Conservation (phyloP, 371 early-diverging fungal species). For the Fennellomyces sp. region DNA sequence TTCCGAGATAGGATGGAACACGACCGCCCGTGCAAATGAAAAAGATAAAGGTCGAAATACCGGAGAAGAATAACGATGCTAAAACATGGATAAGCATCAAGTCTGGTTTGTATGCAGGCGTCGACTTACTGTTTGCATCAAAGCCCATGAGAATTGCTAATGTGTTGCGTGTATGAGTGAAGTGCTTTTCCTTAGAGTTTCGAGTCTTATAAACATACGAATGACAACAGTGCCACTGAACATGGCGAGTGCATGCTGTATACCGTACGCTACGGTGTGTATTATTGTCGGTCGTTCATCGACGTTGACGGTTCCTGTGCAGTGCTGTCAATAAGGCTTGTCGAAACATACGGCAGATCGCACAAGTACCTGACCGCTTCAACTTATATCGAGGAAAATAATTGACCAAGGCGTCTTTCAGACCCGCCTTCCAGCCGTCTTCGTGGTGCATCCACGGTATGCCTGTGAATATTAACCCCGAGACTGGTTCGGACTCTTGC, state of each 20-base stretch:
- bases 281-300: conserved; percentile 50
- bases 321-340: background rate
- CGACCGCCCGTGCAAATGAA: conserved; percentile 56
- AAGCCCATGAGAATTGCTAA: conserved; percentile 57
- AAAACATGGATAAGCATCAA: conserved; percentile 9
- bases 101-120: background rate
- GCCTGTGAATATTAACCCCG: background rate
- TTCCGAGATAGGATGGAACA: conserved; percentile 64
- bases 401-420: conserved; percentile 6
- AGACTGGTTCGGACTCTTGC: background rate
- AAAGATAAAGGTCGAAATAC: conserved; percentile 63
- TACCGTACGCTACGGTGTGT: conserved; percentile 47
- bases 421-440: background rate
- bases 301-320: conserved; percentile 37
- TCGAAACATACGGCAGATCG: background rate
- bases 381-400: conserved; percentile 38
- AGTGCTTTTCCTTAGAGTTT: conserved; percentile 11
- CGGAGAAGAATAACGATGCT: conserved; percentile 61
- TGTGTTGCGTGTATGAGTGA: background rate
- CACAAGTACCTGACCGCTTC: conserved; percentile 17
- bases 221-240: conserved; percentile 61
- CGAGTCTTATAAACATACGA: conserved; percentile 6
- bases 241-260: conserved; percentile 64
- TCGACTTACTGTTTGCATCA: conserved; percentile 50
- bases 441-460: background rate